Conservation (phyloP, 164 flowering plant genomes). For the Hamamelis virginiana region DNA sequence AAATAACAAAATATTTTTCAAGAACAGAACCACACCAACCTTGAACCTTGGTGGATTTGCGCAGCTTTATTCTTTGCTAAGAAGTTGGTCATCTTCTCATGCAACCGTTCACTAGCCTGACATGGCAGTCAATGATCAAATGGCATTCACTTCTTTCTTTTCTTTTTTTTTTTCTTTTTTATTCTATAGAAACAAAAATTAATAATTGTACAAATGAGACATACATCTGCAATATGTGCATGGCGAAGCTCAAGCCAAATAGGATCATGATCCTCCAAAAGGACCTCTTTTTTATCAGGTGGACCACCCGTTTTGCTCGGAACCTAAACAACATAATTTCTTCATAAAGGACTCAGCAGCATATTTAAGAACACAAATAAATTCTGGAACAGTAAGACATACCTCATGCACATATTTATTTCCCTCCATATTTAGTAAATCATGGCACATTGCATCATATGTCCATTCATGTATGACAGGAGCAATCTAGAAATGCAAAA, state of each 20-base stretch:
- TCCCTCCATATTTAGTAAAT: slow-evolving; percentile 87
- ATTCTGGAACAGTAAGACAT: slow-evolving; percentile 10
- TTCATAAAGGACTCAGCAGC: not conserved
- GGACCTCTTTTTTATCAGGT: slow-evolving; percentile 85
- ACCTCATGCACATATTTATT: slow-evolving; percentile 96
- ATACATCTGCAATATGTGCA: slow-evolving; percentile 94
- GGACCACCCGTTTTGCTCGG: slow-evolving; percentile 74
- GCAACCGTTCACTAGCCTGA: slow-evolving; percentile 91
- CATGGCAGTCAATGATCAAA: slow-evolving; percentile 24
- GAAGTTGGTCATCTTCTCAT: slow-evolving; percentile 87
- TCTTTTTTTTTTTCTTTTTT: not conserved
- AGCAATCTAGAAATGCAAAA: slow-evolving; percentile 63
- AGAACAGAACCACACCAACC: slow-evolving; percentile 30
- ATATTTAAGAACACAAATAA: slow-evolving; percentile 3
- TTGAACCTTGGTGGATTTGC: slow-evolving; percentile 76
- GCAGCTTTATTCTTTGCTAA: slow-evolving; percentile 96
- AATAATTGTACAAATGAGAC: slow-evolving; percentile 22
- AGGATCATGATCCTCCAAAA: slow-evolving; percentile 97
- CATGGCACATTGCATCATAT: slow-evolving; percentile 99
- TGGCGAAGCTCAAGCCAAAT: slow-evolving; percentile 97
- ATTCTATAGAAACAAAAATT: not conserved
- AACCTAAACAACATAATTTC: slow-evolving; percentile 39
- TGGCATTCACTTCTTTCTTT: not conserved
- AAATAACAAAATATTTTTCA: not conserved
- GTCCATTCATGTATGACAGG: slow-evolving; percentile 99